Percentiles rank a stretch among this genome's conserved stretches.
Conservation (phyloP, 139 green algal genomes). For the Chlorella sp. region DNA sequence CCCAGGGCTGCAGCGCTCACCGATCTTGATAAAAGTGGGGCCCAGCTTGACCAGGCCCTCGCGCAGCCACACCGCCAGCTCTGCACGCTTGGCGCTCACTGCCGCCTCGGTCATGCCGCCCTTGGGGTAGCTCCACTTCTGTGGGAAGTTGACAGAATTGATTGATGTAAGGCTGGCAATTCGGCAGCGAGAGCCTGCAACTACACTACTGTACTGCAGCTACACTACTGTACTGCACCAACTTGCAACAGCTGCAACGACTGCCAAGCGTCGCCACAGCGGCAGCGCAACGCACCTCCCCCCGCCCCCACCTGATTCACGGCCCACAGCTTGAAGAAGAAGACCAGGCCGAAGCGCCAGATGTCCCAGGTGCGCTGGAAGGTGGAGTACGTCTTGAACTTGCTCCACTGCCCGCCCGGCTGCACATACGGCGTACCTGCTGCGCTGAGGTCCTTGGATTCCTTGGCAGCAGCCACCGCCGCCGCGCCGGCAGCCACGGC, state of each 20-base stretch:
- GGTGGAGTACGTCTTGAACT: conserved; percentile 62
- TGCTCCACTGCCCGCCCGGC: conserved; percentile 77
- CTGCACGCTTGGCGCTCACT: conserved; percentile 62
- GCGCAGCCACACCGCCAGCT: conserved; percentile 92
- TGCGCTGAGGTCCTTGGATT: not conserved
- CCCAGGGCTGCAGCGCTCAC: no score
- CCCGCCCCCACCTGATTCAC: conserved; percentile 3
- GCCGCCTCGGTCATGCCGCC: conserved; percentile 62
- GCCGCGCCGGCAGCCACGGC: not conserved
- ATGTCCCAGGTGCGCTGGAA: conserved; percentile 91
- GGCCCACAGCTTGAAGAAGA: conserved; percentile 79
- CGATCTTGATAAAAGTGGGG: conserved; percentile 91
- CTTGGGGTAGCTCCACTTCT: conserved; percentile 59
- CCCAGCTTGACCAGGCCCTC: conserved; percentile 88
- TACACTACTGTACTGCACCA: no score
- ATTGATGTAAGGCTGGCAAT: no score
- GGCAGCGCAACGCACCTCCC: no score
- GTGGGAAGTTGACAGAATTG: no score
- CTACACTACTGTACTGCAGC: no score
- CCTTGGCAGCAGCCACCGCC: not conserved
- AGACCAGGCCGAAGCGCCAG: conserved; percentile 93
- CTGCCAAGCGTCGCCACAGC: no score
- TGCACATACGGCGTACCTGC: conserved; percentile 69
- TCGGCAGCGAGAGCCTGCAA: no score
- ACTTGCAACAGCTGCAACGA: no score